Evolutionary conservation across 1,284 basidiomycete species (phyloP), one percentile per base, ranked within the genome.

Genomic region (Neolentinus lepideus): DNA sequence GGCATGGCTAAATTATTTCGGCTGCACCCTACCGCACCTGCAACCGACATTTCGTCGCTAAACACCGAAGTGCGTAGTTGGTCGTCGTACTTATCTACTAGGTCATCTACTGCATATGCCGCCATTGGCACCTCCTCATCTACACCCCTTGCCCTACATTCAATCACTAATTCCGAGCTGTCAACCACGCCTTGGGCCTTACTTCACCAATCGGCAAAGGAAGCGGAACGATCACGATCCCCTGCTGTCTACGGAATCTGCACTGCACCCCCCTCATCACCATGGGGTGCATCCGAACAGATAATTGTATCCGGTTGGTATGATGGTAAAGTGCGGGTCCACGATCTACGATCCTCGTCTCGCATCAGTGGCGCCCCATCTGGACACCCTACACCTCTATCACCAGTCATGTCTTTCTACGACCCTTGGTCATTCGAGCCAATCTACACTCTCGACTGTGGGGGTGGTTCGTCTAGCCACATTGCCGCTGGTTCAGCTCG

Each of bases 241-340:
- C 80, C 81, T 25, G 84, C 86, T 0, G 85, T 90, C 11, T 90
- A 88, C 68, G 84, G 79, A 47, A 80, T 90, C 63, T 71, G 79
- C 3, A 73, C 70, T n/a, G 77, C 79, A 12, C 83, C 85, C 0
- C 72, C 74, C 1, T 74, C 76, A 27, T 81, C 82, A 19, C 79
- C 81, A 1, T 84, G 84, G 75, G 85, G 86, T 10, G 68, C 78
- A 1, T 85, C 86, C 3, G 80, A 85, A n/a, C 75, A 87, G 62
- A 76, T 88, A 22, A 57, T 91, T n/a, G 75, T 89, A 36, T 84
- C 85, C 1, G 88, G 88, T 1, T 91, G 89, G 88, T 90, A 82
- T 67, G 87, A 91, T 63, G 85, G 88, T 6, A 66, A 75, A 52
- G 83, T 89, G 27, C 76, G 78, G 46, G 76, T 88, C 51, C 81